Base-by-base conservation (phyloP, 441 rosid genomes). In the Cnidoscolus chayamansa region DNA sequence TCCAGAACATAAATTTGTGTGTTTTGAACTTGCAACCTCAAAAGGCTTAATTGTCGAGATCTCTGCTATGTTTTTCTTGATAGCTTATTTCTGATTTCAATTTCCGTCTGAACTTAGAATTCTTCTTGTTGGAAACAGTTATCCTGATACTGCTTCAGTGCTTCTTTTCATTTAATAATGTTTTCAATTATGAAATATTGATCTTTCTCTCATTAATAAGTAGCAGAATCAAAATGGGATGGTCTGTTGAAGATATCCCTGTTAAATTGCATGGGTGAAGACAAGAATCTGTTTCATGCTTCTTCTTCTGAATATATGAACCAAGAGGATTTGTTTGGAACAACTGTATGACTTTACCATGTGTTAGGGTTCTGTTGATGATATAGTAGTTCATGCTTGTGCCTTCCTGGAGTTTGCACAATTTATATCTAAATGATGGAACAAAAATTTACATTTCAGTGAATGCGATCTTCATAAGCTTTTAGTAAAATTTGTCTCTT, bases 71-170 rank as follows among this genome's bases (percentile, higher is more conserved):
- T n/a, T 37, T 63, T 50, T 51, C 37, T 10, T 61, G 10, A 59
- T 31, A 48, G 59, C 31, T 57, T 43, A n/a, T 5, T 66, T 59
- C 49, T 50, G 13, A 54, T 63, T 67, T 59, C 49, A 53, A 6
- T 35, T 25, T 7, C 32, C 54, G 66, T 12, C 19, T 17, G 77
- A 20, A 32, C 5, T 35, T 31, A 40, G 53, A 31, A 15, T 16
- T 74, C 43, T 63, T 30, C 55, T 30, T 65, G 30, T 60, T 47
- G 20, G 20, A 40, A 72, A 67, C 65, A 3, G 45, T 40, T 40
- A 40, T 40, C 40, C 40, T 35, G 3, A 4, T 35, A 4, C 40
- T 35, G 40, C 40, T 35, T 35, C 4, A 4, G 4, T 35, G 40
- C 40, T 35, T 35, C 4, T 35, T 35, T 35, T 35, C 5, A 10